Base-by-base conservation (phyloP, 2,329 filamentous ascomycete species). In the Fusarium foetens region DNA sequence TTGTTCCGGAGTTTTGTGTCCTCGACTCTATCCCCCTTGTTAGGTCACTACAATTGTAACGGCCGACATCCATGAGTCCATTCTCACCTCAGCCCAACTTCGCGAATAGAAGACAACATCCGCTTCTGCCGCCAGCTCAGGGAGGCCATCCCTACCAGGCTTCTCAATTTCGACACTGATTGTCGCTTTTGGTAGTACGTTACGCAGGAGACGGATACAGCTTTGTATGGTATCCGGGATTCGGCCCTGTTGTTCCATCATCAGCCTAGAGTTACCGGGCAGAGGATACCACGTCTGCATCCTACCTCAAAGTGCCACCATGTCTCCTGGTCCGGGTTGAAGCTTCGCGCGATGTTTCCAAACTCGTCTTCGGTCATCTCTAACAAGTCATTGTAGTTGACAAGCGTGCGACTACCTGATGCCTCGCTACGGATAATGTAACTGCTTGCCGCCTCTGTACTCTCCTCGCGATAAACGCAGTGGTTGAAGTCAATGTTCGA, bases 161-260 rank as follows among this genome's bases (percentile, higher is more conserved):
- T 93, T 94, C 81, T 94, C 92, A 45, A 92, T 83, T 80, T 94
- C 92, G 59, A 94, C 89, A 78, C 92, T 94, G 77, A 94, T 83
- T 51, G 76, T 84, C 51, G 84, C 82, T 8, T 74, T 77, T 31
- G 84, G 85, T 59, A 84, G 82, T 33, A 76, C 76, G 46, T 76
- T 76, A 54, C 88, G 87, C 70, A 93, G 78, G 74, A 88, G 81
- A 45, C 78, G 83, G 60, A 93, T 89, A 79, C 90, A 93, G 45
- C 84, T 77, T 27, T 89, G 80, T 31, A 87, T 89, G 52, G 89
- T 88, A 48, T 88, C 86, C 42, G 90, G 90, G 61, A 89, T 88
- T 59, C 92, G 88, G 66, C 92, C 92, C 89, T 89, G 77, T 66
- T 61, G 43, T 45, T 65, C 58, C 55, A 55, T 57, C 43, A 29